Evolutionary conservation across 306 rosid genomes (phyloP).

Genomic region (Comarum palustre): DNA sequence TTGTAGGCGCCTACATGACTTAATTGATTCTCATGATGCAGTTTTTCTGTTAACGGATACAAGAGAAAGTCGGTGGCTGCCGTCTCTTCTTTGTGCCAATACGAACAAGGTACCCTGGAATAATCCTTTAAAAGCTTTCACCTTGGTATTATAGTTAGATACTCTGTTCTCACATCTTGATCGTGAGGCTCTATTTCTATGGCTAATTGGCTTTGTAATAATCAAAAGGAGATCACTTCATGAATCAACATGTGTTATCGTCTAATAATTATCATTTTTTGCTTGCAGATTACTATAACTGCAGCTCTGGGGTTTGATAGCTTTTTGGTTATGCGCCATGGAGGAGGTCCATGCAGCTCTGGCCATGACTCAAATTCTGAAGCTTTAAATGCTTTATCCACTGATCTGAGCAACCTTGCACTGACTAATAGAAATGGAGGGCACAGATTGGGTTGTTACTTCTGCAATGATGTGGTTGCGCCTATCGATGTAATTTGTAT

Average conservation of each 20-base stretch:
- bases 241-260: not conserved
- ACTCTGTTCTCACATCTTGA: slow-evolving; percentile 20
- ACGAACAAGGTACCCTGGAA: slow-evolving; percentile 60
- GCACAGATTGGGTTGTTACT: slow-evolving; percentile 89
- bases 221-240: slow-evolving; percentile 17
- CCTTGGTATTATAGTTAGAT: not conserved
- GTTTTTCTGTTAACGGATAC: slow-evolving; percentile 92
- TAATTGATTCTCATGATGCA: slow-evolving; percentile 76
- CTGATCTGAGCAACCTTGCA: slow-evolving; percentile 33
- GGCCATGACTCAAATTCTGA: slow-evolving; percentile 33
- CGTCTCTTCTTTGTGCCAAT: slow-evolving; percentile 88
- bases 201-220: not conserved
- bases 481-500: slow-evolving; percentile 78
- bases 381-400: slow-evolving; percentile 39
- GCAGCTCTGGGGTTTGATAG: slow-evolving; percentile 96
- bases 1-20: slow-evolving; percentile 62
- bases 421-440: slow-evolving; percentile 35
- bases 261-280: slow-evolving; percentile 8
- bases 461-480: slow-evolving; percentile 93
- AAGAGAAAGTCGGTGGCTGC: slow-evolving; percentile 99
- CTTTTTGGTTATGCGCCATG: slow-evolving; percentile 97
- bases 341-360: slow-evolving; percentile 76
- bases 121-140: slow-evolving; percentile 13
- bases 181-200: slow-evolving; percentile 14
- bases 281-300: slow-evolving; percentile 72